Evolutionary conservation across 192 early-diverging fungal species (phyloP).

Genomic region (Podochytrium sp.): DNA sequence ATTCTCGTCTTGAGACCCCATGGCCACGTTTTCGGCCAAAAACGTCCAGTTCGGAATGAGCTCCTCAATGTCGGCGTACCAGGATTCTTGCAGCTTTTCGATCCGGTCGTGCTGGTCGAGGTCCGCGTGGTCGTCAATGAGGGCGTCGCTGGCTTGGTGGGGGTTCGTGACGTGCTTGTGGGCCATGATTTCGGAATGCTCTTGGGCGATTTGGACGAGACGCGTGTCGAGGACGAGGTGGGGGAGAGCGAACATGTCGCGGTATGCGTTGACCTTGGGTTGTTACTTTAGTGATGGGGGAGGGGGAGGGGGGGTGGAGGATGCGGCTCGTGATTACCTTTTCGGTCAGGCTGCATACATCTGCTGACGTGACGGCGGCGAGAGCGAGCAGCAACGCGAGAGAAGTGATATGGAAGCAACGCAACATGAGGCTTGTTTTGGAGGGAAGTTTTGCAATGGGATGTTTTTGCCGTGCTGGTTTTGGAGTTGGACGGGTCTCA

Average conservation of each 20-base stretch:
- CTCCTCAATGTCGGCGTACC: constrained; percentile 18
- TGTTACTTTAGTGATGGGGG: neutral
- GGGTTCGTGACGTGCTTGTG: neutral
- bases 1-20: constrained; percentile 21
- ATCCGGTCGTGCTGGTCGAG: neutral
- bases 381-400: neutral
- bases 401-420: no score
- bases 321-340: constrained; percentile 14
- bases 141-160: neutral
- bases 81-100: neutral
- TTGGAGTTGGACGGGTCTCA: no score
- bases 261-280: constrained; percentile 29
- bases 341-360: constrained; percentile 16
- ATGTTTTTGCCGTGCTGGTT: no score
- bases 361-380: constrained; percentile 6
- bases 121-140: neutral
- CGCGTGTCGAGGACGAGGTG: constrained; percentile 17
- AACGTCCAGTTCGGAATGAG: constrained; percentile 30
- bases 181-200: constrained; percentile 12
- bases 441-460: no score
- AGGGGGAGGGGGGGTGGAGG: neutral
- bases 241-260: neutral
- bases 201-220: constrained; percentile 28
- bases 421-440: no score
- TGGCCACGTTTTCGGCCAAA: constrained; percentile 26